Evolutionary conservation across 306 rosid species (phyloP).

Genomic region (Coriaria nepalensis): DNA sequence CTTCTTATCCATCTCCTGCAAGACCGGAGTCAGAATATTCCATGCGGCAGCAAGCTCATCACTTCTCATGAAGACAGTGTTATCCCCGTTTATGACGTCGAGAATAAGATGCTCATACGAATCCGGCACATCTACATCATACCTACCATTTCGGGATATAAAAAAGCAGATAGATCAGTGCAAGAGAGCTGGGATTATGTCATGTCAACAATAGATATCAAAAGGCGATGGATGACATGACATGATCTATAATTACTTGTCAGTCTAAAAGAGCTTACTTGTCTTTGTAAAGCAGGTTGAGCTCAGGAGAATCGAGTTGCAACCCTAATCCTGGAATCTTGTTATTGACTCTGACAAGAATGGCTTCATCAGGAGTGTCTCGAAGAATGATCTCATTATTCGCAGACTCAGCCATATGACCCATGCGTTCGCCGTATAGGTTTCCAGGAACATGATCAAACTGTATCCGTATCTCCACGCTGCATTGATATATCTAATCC

Average conservation of each 20-base stretch:
- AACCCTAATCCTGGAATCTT: conserved; percentile 89
- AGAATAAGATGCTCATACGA: conserved; percentile 87
- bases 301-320: conserved; percentile 74
- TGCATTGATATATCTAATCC: conserved; percentile 26
- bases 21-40: conserved; percentile 62
- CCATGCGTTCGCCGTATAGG: conserved; percentile 45
- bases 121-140: conserved; percentile 73
- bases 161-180: neutral
- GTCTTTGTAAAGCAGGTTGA: conserved; percentile 78
- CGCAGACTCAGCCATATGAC: conserved; percentile 47
- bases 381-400: conserved; percentile 85
- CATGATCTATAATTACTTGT: no score
- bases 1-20: conserved; percentile 61
- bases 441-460: conserved; percentile 74
- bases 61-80: conserved; percentile 76
- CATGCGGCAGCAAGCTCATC: conserved; percentile 75
- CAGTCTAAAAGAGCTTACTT: conserved; percentile 39
- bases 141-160: conserved; percentile 29
- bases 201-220: no score
- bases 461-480: conserved; percentile 88
- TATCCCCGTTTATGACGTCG: conserved; percentile 70
- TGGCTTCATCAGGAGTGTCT: conserved; percentile 77
- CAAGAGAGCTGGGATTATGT: neutral
- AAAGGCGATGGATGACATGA: no score
- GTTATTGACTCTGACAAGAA: conserved; percentile 72